A percentile compares a stretch with the other conserved stretches of the same genome.
Evolutionary conservation across 2,329 filamentous ascomycete species (phyloP).

Genomic region (Pseudocercospora fuligena): DNA sequence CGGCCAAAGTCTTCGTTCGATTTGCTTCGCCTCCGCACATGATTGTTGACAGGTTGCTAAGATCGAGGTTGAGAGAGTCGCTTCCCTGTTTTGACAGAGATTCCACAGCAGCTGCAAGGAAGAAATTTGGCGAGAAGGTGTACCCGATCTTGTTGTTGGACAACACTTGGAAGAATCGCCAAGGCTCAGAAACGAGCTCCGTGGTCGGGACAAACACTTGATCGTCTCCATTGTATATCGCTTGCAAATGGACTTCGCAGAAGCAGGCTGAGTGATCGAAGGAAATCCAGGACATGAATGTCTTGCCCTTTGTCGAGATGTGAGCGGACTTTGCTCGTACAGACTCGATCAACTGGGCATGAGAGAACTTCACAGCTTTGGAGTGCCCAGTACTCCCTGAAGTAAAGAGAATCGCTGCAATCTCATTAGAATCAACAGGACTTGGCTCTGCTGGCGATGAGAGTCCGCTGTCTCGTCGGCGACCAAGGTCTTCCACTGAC

Average conservation of each 20-base stretch:
- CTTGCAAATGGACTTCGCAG: slow-evolving; percentile 58
- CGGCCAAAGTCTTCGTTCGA: slow-evolving; percentile 26
- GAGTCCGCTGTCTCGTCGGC: slow-evolving; percentile 13
- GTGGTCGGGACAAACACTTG: slow-evolving; percentile 54
- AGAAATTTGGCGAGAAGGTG: slow-evolving; percentile 55
- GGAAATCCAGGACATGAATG: slow-evolving; percentile 32
- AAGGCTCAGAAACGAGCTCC: slow-evolving; percentile 49
- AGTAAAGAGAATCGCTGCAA: slow-evolving; percentile 32
- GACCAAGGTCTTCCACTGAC: slow-evolving; percentile 20
- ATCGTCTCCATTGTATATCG: slow-evolving; percentile 47
- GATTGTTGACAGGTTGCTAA: slow-evolving; percentile 32
- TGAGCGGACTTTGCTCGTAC: slow-evolving; percentile 22
- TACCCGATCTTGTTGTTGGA: slow-evolving; percentile 49
- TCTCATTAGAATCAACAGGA: background rate
- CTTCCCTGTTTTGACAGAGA: slow-evolving; percentile 17
- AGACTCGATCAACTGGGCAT: slow-evolving; percentile 25
- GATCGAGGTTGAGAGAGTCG: slow-evolving; percentile 9
- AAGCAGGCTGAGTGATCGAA: slow-evolving; percentile 61
- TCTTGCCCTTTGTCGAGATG: slow-evolving; percentile 18
- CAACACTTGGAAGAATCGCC: slow-evolving; percentile 47
- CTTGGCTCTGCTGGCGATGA: slow-evolving; percentile 11
- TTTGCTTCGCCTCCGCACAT: slow-evolving; percentile 57
- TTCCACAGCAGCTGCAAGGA: slow-evolving; percentile 36
- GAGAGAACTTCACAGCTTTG: slow-evolving; percentile 31
- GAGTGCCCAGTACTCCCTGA: slow-evolving; percentile 31